Conservation (phyloP, 108 stramenopile species). For the Cyclotella baltica region DNA sequence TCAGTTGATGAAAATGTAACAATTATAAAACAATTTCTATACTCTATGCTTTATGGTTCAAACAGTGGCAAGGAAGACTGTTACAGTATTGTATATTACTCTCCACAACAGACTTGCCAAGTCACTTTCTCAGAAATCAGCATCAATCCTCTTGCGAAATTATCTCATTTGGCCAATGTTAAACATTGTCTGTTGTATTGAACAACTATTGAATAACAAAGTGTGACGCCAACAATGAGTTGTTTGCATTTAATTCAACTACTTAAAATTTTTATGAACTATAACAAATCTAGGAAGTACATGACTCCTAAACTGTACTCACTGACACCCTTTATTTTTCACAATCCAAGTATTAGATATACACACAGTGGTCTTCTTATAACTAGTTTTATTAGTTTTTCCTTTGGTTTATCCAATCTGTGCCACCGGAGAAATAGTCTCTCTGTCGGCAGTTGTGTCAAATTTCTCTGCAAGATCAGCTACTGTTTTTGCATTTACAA, state of each 20-base stretch:
- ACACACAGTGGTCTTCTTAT: too few relatives aligned
- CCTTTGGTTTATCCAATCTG: background rate
- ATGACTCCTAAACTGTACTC: too few relatives aligned
- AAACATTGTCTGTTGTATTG: too few relatives aligned
- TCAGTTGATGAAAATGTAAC: conserved; percentile 11
- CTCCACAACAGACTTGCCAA: conserved; percentile 8
- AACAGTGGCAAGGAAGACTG: conserved; percentile 13
- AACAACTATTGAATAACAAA: too few relatives aligned
- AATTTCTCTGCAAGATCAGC: conserved; percentile 68
- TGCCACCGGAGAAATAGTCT: background rate
- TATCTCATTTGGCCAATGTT: conserved; percentile 33
- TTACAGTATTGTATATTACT: background rate
- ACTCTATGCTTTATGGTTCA: conserved; percentile 2
- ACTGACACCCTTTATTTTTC: too few relatives aligned
- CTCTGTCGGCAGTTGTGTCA: conserved; percentile 42
- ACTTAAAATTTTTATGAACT: too few relatives aligned
- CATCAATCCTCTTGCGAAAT: conserved; percentile 8
- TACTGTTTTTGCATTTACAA: conserved; percentile 70
- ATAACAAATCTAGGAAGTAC: too few relatives aligned
- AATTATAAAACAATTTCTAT: conserved; percentile 21
- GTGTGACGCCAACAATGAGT: too few relatives aligned
- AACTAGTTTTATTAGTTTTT: too few relatives aligned
- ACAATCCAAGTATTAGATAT: too few relatives aligned
- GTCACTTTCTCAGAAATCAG: conserved; percentile 19
- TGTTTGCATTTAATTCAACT: too few relatives aligned